These are phyloP conservation scores for Nicotiana undulata DNA, from an alignment of 257 asterid species.

Conservation along the genomic window DNA sequence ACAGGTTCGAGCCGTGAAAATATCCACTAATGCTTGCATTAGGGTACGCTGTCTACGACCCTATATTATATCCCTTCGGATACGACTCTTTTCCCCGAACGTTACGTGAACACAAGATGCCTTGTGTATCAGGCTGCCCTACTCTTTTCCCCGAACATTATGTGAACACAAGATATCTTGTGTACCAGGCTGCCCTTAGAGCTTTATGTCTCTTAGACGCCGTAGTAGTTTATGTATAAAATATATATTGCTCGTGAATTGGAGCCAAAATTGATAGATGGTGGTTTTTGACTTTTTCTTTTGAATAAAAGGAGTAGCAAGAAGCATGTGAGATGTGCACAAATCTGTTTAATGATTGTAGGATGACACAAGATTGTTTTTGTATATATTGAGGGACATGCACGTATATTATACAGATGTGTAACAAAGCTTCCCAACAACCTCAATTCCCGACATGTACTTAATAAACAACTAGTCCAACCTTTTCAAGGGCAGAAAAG, in stretches of 20 bases:
- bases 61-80: too few relatives aligned
- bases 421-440: slow-evolving; percentile 9
- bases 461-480: slow-evolving; percentile 6
- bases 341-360: neutral
- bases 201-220: neutral
- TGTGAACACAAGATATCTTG: too few relatives aligned
- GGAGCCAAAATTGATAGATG: slow-evolving; percentile 4
- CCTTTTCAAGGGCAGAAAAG: slow-evolving; percentile 17
- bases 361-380: neutral
- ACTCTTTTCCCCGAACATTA: fast-evolving
- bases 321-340: slow-evolving; percentile 1
- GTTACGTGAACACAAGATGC: too few relatives aligned
- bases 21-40: too few relatives aligned
- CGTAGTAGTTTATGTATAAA: neutral
- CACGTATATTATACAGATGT: neutral
- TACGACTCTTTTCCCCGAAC: fast-evolving
- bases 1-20: too few relatives aligned
- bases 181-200: too few relatives aligned
- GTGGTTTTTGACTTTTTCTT: slow-evolving; percentile 2
- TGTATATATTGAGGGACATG: neutral
- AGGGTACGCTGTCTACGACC: too few relatives aligned
- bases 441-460: slow-evolving; percentile 15
- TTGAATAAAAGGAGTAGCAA: neutral
- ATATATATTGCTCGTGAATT: slow-evolving; percentile 4
- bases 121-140: too few relatives aligned